Conservation (phyloP, 2,329 filamentous ascomycete genomes). For the Pseudohalonectria lignicola region DNA sequence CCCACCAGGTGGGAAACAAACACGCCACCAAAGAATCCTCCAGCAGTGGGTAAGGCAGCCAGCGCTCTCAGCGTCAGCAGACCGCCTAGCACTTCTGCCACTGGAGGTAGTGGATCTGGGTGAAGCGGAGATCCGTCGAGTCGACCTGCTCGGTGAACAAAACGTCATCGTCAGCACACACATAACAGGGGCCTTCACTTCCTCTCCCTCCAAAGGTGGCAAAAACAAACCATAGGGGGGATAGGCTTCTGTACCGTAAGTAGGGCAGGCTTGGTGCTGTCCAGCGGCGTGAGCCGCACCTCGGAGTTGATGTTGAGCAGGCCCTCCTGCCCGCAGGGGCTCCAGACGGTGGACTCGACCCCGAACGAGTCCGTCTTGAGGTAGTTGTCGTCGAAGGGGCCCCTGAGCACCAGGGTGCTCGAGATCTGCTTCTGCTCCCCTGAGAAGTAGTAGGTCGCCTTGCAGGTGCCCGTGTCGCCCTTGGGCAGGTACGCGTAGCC, state of each 20-base stretch:
- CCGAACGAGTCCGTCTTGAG: constrained; percentile 31
- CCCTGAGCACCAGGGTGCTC: constrained; percentile 26
- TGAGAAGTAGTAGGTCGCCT: constrained; percentile 44
- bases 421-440: constrained; percentile 28
- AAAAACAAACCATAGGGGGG: too few species aligned
- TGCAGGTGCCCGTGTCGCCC: constrained; percentile 33
- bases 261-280: constrained; percentile 9
- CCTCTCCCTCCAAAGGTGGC: too few species aligned
- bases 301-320: constrained; percentile 44
- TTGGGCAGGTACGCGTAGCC: constrained; percentile 34
- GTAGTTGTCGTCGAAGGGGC: constrained; percentile 29
- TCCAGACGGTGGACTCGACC: constrained; percentile 36
- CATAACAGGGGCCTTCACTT: too few species aligned
- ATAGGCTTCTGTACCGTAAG: constrained; percentile 14
- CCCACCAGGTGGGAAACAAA: too few species aligned
- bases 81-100: constrained; percentile 9
- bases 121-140: constrained; percentile 18
- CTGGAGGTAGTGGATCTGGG: constrained; percentile 16
- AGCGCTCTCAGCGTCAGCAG: background rate
- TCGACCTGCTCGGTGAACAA: constrained; percentile 11
- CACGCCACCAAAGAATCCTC: too few species aligned
- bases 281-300: constrained; percentile 21
- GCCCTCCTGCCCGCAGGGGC: constrained; percentile 35
- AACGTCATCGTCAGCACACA: background rate
- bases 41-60: too few species aligned